phyloP scores from a whole-genome alignment of 768 basidiomycete genomes.

The Podaxis sp. region DNA sequence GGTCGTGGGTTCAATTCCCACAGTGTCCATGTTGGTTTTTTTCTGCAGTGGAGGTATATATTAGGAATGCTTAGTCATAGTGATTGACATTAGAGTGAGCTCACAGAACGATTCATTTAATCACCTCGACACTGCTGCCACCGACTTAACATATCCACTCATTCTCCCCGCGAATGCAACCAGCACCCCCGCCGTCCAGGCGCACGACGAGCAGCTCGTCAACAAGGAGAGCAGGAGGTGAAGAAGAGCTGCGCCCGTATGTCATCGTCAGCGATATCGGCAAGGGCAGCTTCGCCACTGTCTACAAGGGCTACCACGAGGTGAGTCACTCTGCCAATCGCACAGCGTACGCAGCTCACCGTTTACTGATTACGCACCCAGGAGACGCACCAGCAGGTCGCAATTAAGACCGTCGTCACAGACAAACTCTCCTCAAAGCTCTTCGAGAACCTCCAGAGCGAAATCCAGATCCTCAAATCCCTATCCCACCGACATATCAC shows the following conservation, averaged over 20 bases:
- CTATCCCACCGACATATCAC: constrained; percentile 94
- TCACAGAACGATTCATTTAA: constrained; percentile 15
- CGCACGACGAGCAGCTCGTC: constrained; percentile 1
- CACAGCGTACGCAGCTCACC: not conserved
- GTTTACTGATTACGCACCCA: constrained; percentile 25
- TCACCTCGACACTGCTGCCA: constrained; percentile 8
- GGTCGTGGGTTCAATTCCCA: constrained; percentile 61
- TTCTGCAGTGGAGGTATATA: not conserved
- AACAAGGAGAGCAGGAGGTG: not conserved
- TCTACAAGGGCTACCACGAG: constrained; percentile 91
- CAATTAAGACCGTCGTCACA: constrained; percentile 92
- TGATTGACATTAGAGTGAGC: constrained; percentile 8
- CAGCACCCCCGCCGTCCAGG: constrained; percentile 7
- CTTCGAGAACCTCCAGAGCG: constrained; percentile 96
- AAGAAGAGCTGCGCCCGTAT: constrained; percentile 45
- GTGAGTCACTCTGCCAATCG: constrained; percentile 40
- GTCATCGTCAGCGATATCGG: constrained; percentile 76
- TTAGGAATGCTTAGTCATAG: constrained; percentile 10
- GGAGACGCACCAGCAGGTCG: constrained; percentile 79
- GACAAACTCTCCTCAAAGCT: constrained; percentile 88
- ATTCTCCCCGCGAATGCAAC: constrained; percentile 2
- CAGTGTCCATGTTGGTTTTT: constrained; percentile 36
- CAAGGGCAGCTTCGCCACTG: constrained; percentile 94
- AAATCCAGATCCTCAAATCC: constrained; percentile 95
- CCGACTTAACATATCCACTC: not conserved